Evolutionary conservation across 345 rosid genomes (phyloP).

Genomic region (Laguncularia racemosa): DNA sequence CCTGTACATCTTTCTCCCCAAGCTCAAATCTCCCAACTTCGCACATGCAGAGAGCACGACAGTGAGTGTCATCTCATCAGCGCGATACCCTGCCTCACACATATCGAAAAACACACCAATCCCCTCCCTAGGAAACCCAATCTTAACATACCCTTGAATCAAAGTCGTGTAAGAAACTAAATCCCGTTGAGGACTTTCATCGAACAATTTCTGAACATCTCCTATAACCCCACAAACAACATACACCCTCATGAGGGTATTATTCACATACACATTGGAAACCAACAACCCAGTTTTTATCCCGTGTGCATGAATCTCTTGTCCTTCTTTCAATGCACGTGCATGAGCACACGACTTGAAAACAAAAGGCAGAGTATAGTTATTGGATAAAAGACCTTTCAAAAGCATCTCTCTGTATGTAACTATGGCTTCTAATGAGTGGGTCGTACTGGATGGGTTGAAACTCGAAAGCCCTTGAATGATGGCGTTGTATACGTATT

Average conservation of each 20-base stretch:
- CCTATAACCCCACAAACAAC: slow-evolving; percentile 24
- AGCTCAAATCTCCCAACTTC: slow-evolving; percentile 32
- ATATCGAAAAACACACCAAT: slow-evolving; percentile 28
- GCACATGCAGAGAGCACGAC: slow-evolving; percentile 46
- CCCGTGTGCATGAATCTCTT: slow-evolving; percentile 35
- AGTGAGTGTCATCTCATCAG: slow-evolving; percentile 31
- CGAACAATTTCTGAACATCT: slow-evolving; percentile 26
- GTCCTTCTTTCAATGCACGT: slow-evolving; percentile 21
- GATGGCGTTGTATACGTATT: slow-evolving; percentile 25
- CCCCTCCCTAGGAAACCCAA: slow-evolving; percentile 24
- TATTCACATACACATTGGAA: slow-evolving; percentile 31
- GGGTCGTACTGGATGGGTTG: background rate
- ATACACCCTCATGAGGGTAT: slow-evolving; percentile 39
- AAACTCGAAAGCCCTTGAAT: slow-evolving; percentile 24
- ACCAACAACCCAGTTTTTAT: slow-evolving; percentile 23
- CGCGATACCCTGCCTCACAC: slow-evolving; percentile 16
- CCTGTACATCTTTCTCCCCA: slow-evolving; percentile 29
- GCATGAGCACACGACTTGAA: slow-evolving; percentile 33
- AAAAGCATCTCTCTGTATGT: slow-evolving; percentile 27
- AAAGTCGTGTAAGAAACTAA: slow-evolving; percentile 46
- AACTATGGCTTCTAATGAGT: slow-evolving; percentile 13
- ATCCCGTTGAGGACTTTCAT: slow-evolving; percentile 26
- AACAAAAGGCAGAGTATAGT: slow-evolving; percentile 34
- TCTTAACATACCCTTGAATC: slow-evolving; percentile 38
- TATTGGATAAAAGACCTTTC: slow-evolving; percentile 24